phyloP scores from a whole-genome alignment of 129 eudicot genomes.

The Flaveria trinervia region DNA sequence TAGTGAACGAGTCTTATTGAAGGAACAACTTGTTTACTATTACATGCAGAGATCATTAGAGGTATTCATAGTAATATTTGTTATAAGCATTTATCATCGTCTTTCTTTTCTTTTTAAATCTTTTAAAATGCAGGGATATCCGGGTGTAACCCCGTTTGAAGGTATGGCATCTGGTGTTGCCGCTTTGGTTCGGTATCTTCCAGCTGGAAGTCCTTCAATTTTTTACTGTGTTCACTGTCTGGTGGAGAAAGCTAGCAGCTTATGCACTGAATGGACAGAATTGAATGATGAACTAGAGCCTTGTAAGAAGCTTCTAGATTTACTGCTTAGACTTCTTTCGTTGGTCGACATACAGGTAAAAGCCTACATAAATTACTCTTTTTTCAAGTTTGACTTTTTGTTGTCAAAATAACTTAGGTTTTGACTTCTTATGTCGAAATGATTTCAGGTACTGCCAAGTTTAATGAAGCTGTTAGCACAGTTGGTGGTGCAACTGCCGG shows the following conservation, averaged over 20 bases:
- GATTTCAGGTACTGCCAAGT: conserved; percentile 75
- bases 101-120: neutral
- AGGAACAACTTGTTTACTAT: conserved; percentile 93
- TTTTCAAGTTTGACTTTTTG: neutral
- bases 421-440: neutral
- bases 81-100: neutral
- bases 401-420: neutral
- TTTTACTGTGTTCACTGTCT: conserved; percentile 74
- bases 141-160: conserved; percentile 88
- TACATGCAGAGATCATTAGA: conserved; percentile 92
- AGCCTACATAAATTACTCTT: neutral
- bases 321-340: conserved; percentile 60
- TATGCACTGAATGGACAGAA: conserved; percentile 64
- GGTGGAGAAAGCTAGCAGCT: conserved; percentile 62
- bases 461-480: conserved; percentile 85
- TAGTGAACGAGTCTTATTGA: conserved; percentile 61
- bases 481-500: conserved; percentile 61
- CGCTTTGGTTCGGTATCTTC: conserved; percentile 91
- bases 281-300: conserved; percentile 79
- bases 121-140: conserved; percentile 58
- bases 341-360: conserved; percentile 83
- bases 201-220: conserved; percentile 90
- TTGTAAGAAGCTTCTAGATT: conserved; percentile 70
- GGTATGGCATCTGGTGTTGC: conserved; percentile 98
- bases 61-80: conserved; percentile 43